Evolutionary conservation across 225 moss, liverwort and hornwort species (phyloP).

Genomic region (Physcomitrium patens): DNA sequence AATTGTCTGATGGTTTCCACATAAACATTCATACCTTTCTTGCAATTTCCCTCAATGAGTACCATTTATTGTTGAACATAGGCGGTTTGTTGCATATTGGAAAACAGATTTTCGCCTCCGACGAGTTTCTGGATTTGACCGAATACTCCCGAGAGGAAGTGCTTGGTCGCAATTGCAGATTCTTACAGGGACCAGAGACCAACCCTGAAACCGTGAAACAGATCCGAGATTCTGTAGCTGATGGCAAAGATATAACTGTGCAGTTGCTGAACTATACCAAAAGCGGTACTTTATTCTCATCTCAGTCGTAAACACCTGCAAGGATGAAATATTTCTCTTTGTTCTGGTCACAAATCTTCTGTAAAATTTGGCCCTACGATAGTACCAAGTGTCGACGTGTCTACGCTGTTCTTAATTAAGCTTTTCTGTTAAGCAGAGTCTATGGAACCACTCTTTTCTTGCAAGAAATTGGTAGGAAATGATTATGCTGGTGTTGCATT

Average conservation of each 20-base stretch:
- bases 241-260: conserved; percentile 82
- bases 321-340: too few species aligned
- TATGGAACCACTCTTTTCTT: too few species aligned
- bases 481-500: neutral
- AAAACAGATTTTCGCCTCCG: conserved; percentile 86
- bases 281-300: conserved; percentile 49
- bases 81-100: neutral
- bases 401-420: too few species aligned
- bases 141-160: conserved; percentile 96
- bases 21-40: too few species aligned
- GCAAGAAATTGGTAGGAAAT: conserved; percentile 19
- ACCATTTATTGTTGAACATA: neutral
- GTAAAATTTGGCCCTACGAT: too few species aligned
- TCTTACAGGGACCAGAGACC: conserved; percentile 79
- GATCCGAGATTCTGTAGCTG: conserved; percentile 81
- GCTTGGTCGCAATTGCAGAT: conserved; percentile 95
- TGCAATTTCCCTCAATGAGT: too few species aligned
- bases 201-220: conserved; percentile 30
- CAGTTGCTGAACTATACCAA: conserved; percentile 97
- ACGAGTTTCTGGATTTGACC: conserved; percentile 92
- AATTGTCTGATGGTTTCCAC: too few species aligned
- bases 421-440: too few species aligned
- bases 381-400: neutral
- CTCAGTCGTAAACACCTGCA: too few species aligned
- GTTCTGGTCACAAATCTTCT: too few species aligned